Evolutionary conservation across 2,329 filamentous ascomycete species (phyloP), one percentile per base, ranked within the genome.

Genomic region (Cordyceps javanica): DNA sequence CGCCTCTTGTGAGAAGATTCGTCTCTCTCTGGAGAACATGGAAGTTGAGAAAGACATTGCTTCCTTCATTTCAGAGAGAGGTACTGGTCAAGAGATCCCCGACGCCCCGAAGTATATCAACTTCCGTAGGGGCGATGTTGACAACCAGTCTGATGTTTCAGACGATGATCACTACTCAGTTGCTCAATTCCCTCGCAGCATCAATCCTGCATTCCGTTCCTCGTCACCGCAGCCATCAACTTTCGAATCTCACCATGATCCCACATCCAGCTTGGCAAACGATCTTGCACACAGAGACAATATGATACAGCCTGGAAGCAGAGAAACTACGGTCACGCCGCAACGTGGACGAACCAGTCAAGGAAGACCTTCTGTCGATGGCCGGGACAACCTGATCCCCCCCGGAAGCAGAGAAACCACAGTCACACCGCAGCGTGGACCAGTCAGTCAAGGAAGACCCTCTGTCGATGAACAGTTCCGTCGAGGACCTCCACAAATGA

Each of bases 91-190:
- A 72, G 95, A 99, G 71, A 99, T 99, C 48, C 95, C 94, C 1
- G 94, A 97, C 70, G 85, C 94, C 25, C 94, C 94, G 44, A 97
- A 91, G 72, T 99, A 97, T 72, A 97, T 99, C 83, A 97, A 99
- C 77, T 99, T 97, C 72, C 95, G 91, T 70, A 88, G 94, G 11
- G 94, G 93, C 16, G 92, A 96, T 69, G 74, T 87, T 56, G 94
- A 99, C 65, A 86, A 83, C 38, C 85, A 86, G 63, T 97, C 93
- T 1, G 90, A 94, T 61, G 78, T 82, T 11, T 93, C 90, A 0
- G 91, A 96, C 23, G 92, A 96, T 62, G 91, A 92, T 5, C 86
- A 82, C 64, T 99, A 96, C 69, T 96, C 91, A 0, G 91, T 99
- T 13, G 95, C 95, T 4, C 93, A 99, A 68, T 99, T 97, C 67